A percentile compares a stretch with the other conserved stretches of the same genome.
These are phyloP conservation scores for Neurospora tetrasperma DNA, from an alignment of 495 filamentous ascomycete species.

Conservation along the genomic window DNA sequence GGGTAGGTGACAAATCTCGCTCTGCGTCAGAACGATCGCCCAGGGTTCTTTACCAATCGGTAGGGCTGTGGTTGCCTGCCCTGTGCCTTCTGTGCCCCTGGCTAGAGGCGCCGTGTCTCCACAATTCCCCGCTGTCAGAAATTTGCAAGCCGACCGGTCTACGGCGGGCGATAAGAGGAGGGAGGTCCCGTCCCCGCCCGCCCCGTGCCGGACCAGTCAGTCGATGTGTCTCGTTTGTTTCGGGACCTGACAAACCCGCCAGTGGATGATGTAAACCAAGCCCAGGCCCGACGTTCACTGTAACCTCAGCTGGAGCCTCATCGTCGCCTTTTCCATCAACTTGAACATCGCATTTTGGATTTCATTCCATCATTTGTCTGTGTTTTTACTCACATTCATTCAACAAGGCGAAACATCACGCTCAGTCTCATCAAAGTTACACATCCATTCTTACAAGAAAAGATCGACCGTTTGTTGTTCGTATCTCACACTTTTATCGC, in stretches of 20 bases:
- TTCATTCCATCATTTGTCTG: not conserved
- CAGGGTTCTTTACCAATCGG: not conserved
- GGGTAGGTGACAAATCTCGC: not conserved
- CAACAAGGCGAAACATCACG: not conserved
- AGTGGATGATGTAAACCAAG: not conserved
- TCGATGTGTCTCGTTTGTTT: not conserved
- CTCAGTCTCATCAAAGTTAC: not conserved
- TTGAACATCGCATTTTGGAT: not conserved
- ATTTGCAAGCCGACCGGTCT: not conserved
- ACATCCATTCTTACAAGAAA: not conserved
- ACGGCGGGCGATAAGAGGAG: not conserved
- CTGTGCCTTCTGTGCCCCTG: not conserved
- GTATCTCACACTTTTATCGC: not conserved
- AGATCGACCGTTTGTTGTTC: not conserved
- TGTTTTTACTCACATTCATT: not conserved
- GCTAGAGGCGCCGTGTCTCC: not conserved
- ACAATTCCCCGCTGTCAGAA: not conserved
- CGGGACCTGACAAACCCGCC: not conserved
- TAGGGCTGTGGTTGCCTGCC: not conserved
- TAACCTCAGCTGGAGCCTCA: not conserved
- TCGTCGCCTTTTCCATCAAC: not conserved
- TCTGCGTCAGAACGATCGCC: not conserved
- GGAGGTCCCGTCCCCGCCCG: not conserved
- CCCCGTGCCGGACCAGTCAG: not conserved
- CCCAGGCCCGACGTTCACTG: not conserved